Conservation (phyloP, 352 stramenopile genomes). For the Phytophthora constricta region DNA sequence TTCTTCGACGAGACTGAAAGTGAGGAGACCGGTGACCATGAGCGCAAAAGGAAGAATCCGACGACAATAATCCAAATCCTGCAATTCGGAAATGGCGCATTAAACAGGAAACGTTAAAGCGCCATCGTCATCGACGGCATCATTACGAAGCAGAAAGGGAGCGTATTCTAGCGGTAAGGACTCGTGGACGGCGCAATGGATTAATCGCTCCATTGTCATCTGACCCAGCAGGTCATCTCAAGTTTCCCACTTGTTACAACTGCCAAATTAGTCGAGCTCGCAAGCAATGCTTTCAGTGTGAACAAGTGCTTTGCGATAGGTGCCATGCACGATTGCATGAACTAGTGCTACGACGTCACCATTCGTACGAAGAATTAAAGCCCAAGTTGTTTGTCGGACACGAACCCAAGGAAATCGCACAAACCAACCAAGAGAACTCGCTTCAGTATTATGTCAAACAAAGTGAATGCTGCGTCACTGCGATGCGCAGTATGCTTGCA, state of each 20-base stretch:
- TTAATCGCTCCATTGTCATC: constrained; percentile 59
- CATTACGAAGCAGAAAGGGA: constrained; percentile 54
- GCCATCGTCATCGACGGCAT: constrained; percentile 25
- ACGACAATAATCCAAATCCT: constrained; percentile 17
- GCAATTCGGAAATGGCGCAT: constrained; percentile 45
- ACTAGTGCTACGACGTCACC: constrained; percentile 52
- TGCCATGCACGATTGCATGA: constrained; percentile 69
- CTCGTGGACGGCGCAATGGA: constrained; percentile 56
- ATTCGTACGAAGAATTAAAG: constrained; percentile 54
- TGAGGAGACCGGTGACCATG: neutral
- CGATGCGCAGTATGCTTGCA: constrained; percentile 38
- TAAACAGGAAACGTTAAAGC: constrained; percentile 45
- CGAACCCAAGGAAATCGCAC: constrained; percentile 22
- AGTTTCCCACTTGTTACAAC: constrained; percentile 60
- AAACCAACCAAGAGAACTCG: constrained; percentile 39
- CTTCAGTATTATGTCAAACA: constrained; percentile 27
- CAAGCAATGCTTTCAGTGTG: constrained; percentile 59
- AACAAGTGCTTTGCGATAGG: constrained; percentile 67
- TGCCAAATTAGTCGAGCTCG: constrained; percentile 50
- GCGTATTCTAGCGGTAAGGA: constrained; percentile 41
- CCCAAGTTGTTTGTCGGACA: constrained; percentile 37
- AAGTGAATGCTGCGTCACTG: constrained; percentile 37
- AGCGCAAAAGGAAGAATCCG: constrained; percentile 2
- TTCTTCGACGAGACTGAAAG: constrained; percentile 3
- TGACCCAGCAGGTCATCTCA: constrained; percentile 39